These are phyloP conservation scores for Stellera chamaejasme DNA, from an alignment of 345 rosid genomes.

Conservation along the genomic window DNA sequence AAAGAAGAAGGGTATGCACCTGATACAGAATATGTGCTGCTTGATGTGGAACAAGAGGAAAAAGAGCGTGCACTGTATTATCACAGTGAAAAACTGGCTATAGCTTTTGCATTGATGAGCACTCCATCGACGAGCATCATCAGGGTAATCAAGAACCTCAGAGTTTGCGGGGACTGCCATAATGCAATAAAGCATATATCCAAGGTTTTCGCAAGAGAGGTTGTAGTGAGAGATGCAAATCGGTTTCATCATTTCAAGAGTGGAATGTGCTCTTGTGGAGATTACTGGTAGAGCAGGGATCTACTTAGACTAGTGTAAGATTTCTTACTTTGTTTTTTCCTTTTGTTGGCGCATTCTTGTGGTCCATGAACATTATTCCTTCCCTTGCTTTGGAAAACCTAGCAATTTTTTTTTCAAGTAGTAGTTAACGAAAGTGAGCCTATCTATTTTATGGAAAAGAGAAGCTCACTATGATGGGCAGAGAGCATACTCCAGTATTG, in stretches of 20 bases:
- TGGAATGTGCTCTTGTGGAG: slow-evolving; percentile 40
- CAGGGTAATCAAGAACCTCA: slow-evolving; percentile 38
- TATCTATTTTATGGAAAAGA: no score
- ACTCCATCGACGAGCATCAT: slow-evolving; percentile 32
- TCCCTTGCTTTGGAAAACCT: no score
- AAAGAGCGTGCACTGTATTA: slow-evolving; percentile 30
- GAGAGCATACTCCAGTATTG: no score
- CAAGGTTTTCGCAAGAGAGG: slow-evolving; percentile 36
- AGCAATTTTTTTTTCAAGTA: no score
- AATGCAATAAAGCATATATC: slow-evolving; percentile 31
- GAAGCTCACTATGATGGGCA: no score
- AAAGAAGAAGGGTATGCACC: slow-evolving; percentile 46
- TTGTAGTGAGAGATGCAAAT: slow-evolving; percentile 44
- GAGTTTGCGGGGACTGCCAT: slow-evolving; percentile 46
- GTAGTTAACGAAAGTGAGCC: no score
- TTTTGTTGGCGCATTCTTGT: no score
- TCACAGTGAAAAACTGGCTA: slow-evolving; percentile 48
- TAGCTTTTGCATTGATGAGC: slow-evolving; percentile 34
- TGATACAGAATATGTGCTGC: slow-evolving; percentile 37
- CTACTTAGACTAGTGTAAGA: no score
- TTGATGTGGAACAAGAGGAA: slow-evolving; percentile 51
- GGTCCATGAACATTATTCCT: no score
- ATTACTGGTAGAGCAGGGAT: slow-evolving; percentile 19
- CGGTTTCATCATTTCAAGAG: slow-evolving; percentile 40
- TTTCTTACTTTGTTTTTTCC: no score